Conservation (phyloP, 306 rosid species). For the Macrotyloma uniflorum region DNA sequence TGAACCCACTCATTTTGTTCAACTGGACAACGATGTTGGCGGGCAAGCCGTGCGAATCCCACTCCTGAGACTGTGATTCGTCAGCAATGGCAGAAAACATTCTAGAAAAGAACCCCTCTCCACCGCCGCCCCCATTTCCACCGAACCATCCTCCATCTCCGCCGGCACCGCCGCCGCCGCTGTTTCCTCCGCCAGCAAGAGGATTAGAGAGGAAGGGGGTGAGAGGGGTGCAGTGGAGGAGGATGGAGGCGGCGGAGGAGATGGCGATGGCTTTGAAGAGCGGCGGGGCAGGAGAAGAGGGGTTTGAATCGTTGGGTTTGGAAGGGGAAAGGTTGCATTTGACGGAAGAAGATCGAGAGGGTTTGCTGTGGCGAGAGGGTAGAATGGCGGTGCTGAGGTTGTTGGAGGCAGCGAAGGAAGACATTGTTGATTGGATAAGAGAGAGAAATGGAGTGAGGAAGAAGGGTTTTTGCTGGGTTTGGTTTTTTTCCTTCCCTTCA, state of each 20-base stretch:
- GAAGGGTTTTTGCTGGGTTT: slow-evolving; percentile 51
- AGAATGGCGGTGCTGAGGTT: slow-evolving; percentile 44
- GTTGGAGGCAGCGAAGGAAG: slow-evolving; percentile 63
- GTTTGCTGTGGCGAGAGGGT: slow-evolving; percentile 34
- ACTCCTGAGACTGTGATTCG: slow-evolving; percentile 64
- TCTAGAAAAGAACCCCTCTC: slow-evolving; percentile 61
- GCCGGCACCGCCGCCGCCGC: slow-evolving; percentile 32
- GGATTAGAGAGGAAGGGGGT: not conserved
- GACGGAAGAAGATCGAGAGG: slow-evolving; percentile 35
- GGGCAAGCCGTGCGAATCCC: slow-evolving; percentile 92
- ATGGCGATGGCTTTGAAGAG: slow-evolving; percentile 55
- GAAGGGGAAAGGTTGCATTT: slow-evolving; percentile 40
- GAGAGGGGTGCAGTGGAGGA: slow-evolving; percentile 42
- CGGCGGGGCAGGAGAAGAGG: slow-evolving; percentile 7
- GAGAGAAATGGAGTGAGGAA: not conserved
- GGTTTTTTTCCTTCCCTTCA: not conserved
- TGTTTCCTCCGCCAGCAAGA: slow-evolving; percentile 6
- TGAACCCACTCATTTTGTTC: slow-evolving; percentile 84
- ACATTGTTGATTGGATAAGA: slow-evolving; percentile 42
- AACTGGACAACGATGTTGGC: slow-evolving; percentile 82
- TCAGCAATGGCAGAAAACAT: slow-evolving; percentile 72
- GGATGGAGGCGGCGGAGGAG: slow-evolving; percentile 66
- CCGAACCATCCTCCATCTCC: slow-evolving; percentile 57
- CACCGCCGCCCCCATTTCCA: slow-evolving; percentile 34
- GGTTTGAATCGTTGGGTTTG: slow-evolving; percentile 33